These are phyloP conservation scores for Paecilomyces sp. DNA, from an alignment of 2,329 filamentous ascomycete genomes.

Conservation along the genomic window DNA sequence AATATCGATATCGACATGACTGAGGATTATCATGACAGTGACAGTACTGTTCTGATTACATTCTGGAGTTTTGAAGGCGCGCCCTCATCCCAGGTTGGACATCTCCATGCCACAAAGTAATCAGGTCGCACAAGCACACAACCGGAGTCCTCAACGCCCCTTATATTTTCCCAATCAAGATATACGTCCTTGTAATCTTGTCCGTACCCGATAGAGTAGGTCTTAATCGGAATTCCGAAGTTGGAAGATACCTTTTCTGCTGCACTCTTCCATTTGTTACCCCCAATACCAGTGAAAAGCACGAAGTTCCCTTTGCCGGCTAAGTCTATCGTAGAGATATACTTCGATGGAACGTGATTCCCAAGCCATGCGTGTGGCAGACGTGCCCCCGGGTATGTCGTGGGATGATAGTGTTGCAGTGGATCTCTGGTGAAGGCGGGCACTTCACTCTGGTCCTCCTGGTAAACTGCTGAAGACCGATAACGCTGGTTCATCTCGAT, in stretches of 20 bases:
- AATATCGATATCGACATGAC: too few relatives aligned
- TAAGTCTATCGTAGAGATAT: constrained; percentile 53
- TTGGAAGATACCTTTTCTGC: constrained; percentile 31
- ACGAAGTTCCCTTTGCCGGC: constrained; percentile 49
- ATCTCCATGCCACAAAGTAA: constrained; percentile 51
- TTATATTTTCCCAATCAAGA: constrained; percentile 49
- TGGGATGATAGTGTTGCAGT: constrained; percentile 37
- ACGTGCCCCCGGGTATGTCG: constrained; percentile 53
- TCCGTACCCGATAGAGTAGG: constrained; percentile 49
- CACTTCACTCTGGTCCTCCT: constrained; percentile 31
- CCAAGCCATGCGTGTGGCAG: constrained; percentile 60
- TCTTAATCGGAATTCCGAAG: constrained; percentile 42
- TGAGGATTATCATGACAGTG: too few relatives aligned
- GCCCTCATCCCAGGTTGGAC: neutral
- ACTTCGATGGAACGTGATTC: constrained; percentile 35
- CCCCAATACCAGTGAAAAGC: constrained; percentile 49
- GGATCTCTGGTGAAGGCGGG: constrained; percentile 29
- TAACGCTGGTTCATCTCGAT: constrained; percentile 54
- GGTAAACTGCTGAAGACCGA: constrained; percentile 37
- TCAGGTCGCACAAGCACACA: constrained; percentile 54
- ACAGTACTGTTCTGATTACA: too few relatives aligned
- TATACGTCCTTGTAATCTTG: constrained; percentile 58
- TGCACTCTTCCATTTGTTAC: constrained; percentile 47
- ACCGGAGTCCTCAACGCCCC: constrained; percentile 52
- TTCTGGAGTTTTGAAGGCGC: too few relatives aligned